These are phyloP conservation scores for Plasmodium billcollinsi DNA, from an alignment of 169 alveolate genomes.

Conservation along the genomic window DNA sequence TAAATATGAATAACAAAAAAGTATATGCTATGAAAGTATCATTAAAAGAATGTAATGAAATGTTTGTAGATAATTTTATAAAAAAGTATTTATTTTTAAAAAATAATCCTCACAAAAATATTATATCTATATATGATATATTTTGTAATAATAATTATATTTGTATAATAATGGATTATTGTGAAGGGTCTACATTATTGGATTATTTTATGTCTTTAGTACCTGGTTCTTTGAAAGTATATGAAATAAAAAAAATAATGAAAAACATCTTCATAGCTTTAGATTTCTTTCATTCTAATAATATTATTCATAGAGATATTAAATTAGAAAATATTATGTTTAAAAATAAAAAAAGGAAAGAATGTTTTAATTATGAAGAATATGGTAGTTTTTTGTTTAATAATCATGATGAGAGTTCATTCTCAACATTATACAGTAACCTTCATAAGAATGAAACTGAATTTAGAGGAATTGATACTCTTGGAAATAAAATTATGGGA, in stretches of 20 bases:
- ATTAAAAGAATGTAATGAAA: conserved; percentile 24
- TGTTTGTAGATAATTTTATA: neutral
- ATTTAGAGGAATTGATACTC: no score
- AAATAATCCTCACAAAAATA: conserved; percentile 43
- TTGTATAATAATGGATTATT: conserved; percentile 52
- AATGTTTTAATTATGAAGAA: conserved; percentile 7
- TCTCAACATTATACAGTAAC: neutral
- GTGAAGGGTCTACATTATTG: conserved; percentile 63
- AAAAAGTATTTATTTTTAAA: conserved; percentile 57
- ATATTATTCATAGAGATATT: conserved; percentile 78
- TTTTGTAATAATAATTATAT: conserved; percentile 22
- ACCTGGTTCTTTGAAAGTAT: conserved; percentile 74
- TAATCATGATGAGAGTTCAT: neutral
- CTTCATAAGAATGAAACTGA: neutral
- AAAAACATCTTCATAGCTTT: conserved; percentile 78
- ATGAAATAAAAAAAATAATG: conserved; percentile 77
- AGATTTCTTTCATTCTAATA: conserved; percentile 80
- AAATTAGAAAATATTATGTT: conserved; percentile 80
- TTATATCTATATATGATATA: conserved; percentile 62
- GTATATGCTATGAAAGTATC: conserved; percentile 67
- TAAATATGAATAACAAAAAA: conserved; percentile 36
- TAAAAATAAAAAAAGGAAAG: conserved; percentile 25
- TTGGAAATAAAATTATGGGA: no score
- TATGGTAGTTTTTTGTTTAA: conserved; percentile 12
- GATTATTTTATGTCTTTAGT: conserved; percentile 73